Base-by-base conservation (phyloP, 352 stramenopile species). In the Pythium monospermum region DNA sequence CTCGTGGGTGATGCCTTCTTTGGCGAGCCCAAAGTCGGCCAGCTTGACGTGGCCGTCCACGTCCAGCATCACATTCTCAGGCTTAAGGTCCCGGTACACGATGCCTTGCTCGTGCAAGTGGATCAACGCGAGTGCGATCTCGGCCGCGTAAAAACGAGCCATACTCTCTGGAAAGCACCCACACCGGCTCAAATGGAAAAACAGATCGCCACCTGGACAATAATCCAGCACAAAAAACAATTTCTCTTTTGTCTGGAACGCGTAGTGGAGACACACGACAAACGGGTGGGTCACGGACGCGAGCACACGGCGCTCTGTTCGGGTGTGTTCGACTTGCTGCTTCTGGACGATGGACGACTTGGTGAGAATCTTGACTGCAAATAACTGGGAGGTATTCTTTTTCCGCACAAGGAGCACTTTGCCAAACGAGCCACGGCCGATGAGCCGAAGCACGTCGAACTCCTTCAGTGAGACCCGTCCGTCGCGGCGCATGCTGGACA, bases 361-460 rank as follows among this genome's bases (percentile, higher is more conserved):
- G 63, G 71, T 83, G 32, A 94, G 53, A 51, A 91, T 90, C 67
- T 94, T 94, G 53, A 94, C 73, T 0, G 83, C 83, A 10, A 85
- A 91, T 25, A 93, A 59, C 50, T 93, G 71, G 18, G 66, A 77
- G 35, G 75, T 68, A 28, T 84, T 51, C 66, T 93, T 91, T 60
- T 90, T 89, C 39, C 82, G 71, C 40, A 87, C 80, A n/a, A 93
- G 61, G 40, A 96, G 57, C 4, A 96, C 93, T 74, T 97, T 96
- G 33, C 92, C 92, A 37, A 98, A 98, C 18, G 75, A 92, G 2
- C 92, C 92, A 49, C 92, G 90, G 40, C 92, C 92, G 30, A 98
- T 87, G 68, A 97, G 90, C n/a, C 87, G 79, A 33, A 95, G 48
- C 52, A 95, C 70, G 46, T 96, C 81, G 58, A 96, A 96, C 49